Percentiles rank a stretch among this genome's conserved stretches.
These are phyloP conservation scores for Spergularia bocconei DNA, from an alignment of 148 eudicot species.

Conservation along the genomic window DNA sequence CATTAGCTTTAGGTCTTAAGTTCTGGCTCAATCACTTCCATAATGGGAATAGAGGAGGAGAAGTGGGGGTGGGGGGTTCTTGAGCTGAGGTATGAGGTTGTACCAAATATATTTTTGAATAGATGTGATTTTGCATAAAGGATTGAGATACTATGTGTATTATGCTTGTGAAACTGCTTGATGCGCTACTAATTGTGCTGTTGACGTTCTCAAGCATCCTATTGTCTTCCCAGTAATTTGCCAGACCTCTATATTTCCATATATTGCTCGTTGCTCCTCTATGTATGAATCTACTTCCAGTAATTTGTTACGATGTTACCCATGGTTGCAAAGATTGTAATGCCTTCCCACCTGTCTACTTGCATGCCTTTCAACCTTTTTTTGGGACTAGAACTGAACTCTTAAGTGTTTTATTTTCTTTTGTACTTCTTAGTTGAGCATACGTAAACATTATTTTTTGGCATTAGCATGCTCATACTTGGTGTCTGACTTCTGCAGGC, in stretches of 20 bases:
- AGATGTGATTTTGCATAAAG: background rate
- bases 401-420: background rate
- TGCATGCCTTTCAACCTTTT: background rate
- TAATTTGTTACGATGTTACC: constrained; percentile 1
- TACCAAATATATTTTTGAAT: background rate
- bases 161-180: background rate
- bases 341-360: background rate
- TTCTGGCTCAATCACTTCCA: background rate
- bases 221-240: background rate
- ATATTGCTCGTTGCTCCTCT: background rate
- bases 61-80: too few species aligned
- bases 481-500: constrained; percentile 36
- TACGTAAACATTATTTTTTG: background rate
- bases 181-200: background rate
- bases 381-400: background rate
- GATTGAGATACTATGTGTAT: background rate
- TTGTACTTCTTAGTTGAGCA: background rate
- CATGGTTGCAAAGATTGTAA: background rate
- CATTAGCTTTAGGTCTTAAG: background rate
- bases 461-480: background rate
- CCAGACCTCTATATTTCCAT: background rate
- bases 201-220: background rate
- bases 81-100: too few species aligned
- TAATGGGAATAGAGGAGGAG: background rate
- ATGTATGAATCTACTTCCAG: background rate